Percentiles rank a stretch among this genome's conserved stretches.
Conservation (phyloP, 129 eudicot species). For the Cynara cardunculus region DNA sequence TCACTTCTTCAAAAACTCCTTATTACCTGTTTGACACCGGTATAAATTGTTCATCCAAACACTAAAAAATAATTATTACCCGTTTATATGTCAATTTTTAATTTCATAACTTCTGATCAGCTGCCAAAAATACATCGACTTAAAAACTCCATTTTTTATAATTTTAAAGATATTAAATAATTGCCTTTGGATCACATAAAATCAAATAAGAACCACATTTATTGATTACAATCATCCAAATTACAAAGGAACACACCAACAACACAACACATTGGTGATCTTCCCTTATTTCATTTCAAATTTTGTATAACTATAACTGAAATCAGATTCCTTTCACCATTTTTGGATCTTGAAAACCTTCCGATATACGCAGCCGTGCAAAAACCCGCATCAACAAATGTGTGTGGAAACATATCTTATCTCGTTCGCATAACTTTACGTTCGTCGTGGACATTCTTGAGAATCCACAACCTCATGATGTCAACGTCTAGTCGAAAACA, state of each 20-base stretch:
- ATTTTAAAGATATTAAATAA: too few relatives aligned
- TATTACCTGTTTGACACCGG: too few relatives aligned
- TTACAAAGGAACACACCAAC: conserved; percentile 17
- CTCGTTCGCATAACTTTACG: conserved; percentile 11
- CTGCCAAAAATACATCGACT: too few relatives aligned
- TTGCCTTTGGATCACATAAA: not conserved
- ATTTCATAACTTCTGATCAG: too few relatives aligned
- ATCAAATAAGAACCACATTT: conserved; percentile 11
- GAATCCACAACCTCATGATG: not conserved
- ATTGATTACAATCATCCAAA: conserved; percentile 7
- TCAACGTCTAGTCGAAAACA: conserved; percentile 28
- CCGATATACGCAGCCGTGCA: not conserved
- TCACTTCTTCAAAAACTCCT: too few relatives aligned
- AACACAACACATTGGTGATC: conserved; percentile 7
- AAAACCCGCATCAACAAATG: conserved; percentile 21
- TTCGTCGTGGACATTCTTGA: not conserved
- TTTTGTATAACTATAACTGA: conserved; percentile 6
- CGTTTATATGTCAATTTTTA: too few relatives aligned
- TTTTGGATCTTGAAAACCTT: not conserved
- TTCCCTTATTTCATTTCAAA: conserved; percentile 11
- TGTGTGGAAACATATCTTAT: conserved; percentile 6
- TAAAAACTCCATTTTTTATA: too few relatives aligned
- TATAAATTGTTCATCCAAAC: too few relatives aligned
- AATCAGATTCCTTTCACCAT: conserved; percentile 8
- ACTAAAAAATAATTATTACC: too few relatives aligned